Percentiles rank a stretch among this genome's conserved stretches.
Conservation (phyloP, 2,329 filamentous ascomycete genomes). For the Trichoderma arundinaceum region DNA sequence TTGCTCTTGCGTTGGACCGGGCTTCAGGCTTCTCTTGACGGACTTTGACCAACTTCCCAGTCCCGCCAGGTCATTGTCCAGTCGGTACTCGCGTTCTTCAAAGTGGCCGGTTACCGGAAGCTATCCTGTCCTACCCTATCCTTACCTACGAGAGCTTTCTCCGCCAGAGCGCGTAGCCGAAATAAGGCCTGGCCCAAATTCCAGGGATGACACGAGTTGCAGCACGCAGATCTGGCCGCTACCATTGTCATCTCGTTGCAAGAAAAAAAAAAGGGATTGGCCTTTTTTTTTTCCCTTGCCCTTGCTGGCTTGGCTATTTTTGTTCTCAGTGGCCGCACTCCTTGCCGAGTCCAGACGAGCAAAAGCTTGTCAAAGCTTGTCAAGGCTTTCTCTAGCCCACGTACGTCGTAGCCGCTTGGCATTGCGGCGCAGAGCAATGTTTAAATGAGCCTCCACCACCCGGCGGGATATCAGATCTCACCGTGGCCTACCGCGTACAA, state of each 20-base stretch:
- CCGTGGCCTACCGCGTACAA: background rate
- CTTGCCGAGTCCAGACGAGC: conserved; percentile 17
- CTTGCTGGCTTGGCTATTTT: conserved; percentile 14
- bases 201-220: conserved; percentile 26
- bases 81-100: conserved; percentile 17
- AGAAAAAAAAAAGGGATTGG: conserved; percentile 19
- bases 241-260: background rate
- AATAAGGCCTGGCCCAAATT: conserved; percentile 25
- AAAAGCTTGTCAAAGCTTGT: conserved; percentile 24
- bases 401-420: background rate
- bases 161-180: conserved; percentile 26
- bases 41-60: conserved; percentile 14
- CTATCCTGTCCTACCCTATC: background rate
- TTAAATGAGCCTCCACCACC: conserved; percentile 24
- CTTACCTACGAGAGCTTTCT: conserved; percentile 7
- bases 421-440: conserved; percentile 21
- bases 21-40: background rate
- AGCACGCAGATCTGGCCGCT: conserved; percentile 20
- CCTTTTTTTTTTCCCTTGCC: background rate
- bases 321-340: background rate
- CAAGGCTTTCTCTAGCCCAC: background rate
- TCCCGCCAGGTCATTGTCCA: background rate
- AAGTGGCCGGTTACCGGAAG: conserved; percentile 21
- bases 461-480: conserved; percentile 20
- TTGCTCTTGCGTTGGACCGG: background rate